phyloP scores from a whole-genome alignment of 2,329 filamentous ascomycete species.

The Colletotrichum lentis region DNA sequence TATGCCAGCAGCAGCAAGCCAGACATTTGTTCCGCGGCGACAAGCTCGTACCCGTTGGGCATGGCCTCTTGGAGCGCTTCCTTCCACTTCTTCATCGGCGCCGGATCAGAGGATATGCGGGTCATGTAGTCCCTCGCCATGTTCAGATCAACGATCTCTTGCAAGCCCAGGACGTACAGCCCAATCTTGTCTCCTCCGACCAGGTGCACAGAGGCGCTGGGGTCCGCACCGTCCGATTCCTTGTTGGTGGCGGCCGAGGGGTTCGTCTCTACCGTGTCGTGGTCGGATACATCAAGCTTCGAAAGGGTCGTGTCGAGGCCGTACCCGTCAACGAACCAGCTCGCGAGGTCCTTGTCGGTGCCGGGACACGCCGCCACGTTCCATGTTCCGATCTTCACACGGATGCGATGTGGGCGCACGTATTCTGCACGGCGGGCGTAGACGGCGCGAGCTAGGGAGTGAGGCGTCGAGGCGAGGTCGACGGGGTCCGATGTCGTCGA shows the following conservation, averaged over 20 bases:
- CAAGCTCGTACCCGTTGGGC: constrained; percentile 77
- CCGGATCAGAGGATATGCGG: constrained; percentile 74
- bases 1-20: constrained; percentile 87
- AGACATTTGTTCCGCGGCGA: constrained; percentile 85
- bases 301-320: constrained; percentile 72
- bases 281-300: constrained; percentile 58
- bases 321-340: constrained; percentile 85
- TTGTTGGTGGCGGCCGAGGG: constrained; percentile 7
- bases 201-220: constrained; percentile 51
- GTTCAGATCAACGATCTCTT: constrained; percentile 90
- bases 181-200: constrained; percentile 75
- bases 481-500: constrained; percentile 53
- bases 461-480: constrained; percentile 57
- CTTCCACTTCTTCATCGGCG: constrained; percentile 80
- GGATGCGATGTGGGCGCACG: constrained; percentile 75
- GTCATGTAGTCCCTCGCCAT: constrained; percentile 80
- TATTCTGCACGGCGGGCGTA: constrained; percentile 82
- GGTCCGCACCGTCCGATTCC: constrained; percentile 42
- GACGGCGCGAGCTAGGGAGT: constrained; percentile 71
- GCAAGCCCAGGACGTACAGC: constrained; percentile 87
- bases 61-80: constrained; percentile 75
- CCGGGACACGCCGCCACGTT: constrained; percentile 88
- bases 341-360: constrained; percentile 85
- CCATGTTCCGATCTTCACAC: constrained; percentile 93
- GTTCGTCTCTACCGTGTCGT: constrained; percentile 47